A percentile compares a stretch with the other conserved stretches of the same genome.
phyloP scores from a whole-genome alignment of 2,329 filamentous ascomycete genomes.

The Exophiala bonariae region DNA sequence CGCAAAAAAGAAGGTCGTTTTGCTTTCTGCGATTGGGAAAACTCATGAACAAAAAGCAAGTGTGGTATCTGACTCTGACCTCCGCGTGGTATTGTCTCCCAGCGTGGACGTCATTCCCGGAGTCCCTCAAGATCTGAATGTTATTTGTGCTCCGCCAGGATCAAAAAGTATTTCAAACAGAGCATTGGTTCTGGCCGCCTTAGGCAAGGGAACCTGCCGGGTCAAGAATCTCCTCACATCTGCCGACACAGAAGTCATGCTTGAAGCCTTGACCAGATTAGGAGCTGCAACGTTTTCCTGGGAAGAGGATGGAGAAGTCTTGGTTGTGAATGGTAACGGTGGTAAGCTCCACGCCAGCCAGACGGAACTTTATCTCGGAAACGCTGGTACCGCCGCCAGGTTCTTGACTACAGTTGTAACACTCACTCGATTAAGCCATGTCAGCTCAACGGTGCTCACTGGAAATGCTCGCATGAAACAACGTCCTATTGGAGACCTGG shows the following conservation, averaged over 20 bases:
- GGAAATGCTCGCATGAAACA: slow-evolving; percentile 97
- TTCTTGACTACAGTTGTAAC: slow-evolving; percentile 92
- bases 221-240: slow-evolving; percentile 93
- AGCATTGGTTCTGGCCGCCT: slow-evolving; percentile 87
- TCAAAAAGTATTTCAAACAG: slow-evolving; percentile 98
- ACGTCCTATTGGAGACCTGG: slow-evolving; percentile 86
- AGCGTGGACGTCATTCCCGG: slow-evolving; percentile 73
- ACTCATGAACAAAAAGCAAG: slow-evolving; percentile 86
- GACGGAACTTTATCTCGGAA: slow-evolving; percentile 85
- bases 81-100: slow-evolving; percentile 79
- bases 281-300: slow-evolving; percentile 86
- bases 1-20: slow-evolving; percentile 90
- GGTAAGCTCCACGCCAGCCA: slow-evolving; percentile 75
- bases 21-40: slow-evolving; percentile 85
- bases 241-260: slow-evolving; percentile 96
- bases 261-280: slow-evolving; percentile 82
- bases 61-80: slow-evolving; percentile 81
- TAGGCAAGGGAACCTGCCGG: slow-evolving; percentile 80
- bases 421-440: slow-evolving; percentile 67
- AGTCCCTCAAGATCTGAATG: slow-evolving; percentile 63
- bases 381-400: slow-evolving; percentile 91
- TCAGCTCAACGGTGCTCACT: slow-evolving; percentile 75
- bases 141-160: slow-evolving; percentile 83
- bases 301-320: slow-evolving; percentile 90
- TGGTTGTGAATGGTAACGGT: slow-evolving; percentile 89